phyloP scores from a whole-genome alignment of 805 yeast genomes.

The Priceomyces melissophilus region DNA sequence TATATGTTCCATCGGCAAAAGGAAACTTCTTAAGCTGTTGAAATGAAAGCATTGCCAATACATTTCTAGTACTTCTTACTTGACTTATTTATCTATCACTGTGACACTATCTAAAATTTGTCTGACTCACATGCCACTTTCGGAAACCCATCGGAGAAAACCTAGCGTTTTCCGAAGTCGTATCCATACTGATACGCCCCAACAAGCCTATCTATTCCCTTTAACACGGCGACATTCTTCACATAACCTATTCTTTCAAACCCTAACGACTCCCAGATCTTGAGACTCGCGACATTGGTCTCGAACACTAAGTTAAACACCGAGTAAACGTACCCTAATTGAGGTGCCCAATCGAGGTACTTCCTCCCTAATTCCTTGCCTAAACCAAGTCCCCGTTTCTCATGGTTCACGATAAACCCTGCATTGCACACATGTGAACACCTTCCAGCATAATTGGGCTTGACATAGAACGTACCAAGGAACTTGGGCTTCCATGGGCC shows the following conservation, averaged over 20 bases:
- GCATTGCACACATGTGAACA: conserved; percentile 87
- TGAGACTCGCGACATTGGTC: conserved; percentile 69
- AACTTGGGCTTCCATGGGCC: conserved; percentile 48
- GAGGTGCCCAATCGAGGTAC: conserved; percentile 71
- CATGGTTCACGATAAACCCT: conserved; percentile 69
- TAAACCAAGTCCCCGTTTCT: conserved; percentile 60
- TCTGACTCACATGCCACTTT: too few species aligned
- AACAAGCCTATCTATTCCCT: conserved; percentile 58
- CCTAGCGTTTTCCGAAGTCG: conserved; percentile 30
- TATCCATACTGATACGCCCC: conserved; percentile 82
- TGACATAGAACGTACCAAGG: conserved; percentile 75
- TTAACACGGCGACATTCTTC: conserved; percentile 69
- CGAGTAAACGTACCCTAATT: conserved; percentile 74
- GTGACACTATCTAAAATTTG: too few species aligned
- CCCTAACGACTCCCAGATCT: conserved; percentile 81
- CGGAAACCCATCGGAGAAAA: too few species aligned
- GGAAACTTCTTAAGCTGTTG: conserved; percentile 23
- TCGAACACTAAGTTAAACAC: conserved; percentile 87
- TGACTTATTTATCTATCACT: too few species aligned
- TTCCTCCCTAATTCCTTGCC: conserved; percentile 68
- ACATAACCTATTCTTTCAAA: conserved; percentile 76
- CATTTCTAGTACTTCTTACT: too few species aligned
- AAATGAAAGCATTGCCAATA: conserved; percentile 4
- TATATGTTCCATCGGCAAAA: conserved; percentile 28
- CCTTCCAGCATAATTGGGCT: conserved; percentile 84